These are phyloP conservation scores for Anastatica hierochuntica DNA, from an alignment of 345 rosid species.

Conservation along the genomic window DNA sequence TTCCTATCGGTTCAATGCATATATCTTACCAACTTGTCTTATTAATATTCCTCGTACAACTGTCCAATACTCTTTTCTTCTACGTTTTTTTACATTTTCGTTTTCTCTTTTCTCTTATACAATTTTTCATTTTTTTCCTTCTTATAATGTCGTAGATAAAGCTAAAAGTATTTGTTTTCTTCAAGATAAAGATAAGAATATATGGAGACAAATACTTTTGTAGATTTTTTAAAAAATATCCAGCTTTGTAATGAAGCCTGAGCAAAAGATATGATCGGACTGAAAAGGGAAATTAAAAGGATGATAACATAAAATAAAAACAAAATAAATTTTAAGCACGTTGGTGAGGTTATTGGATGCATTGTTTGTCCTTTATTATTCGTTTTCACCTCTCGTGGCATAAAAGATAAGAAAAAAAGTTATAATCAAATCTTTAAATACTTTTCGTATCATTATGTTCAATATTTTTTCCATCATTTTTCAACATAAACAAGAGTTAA, in stretches of 20 bases:
- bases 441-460: too few species aligned
- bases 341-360: slow-evolving; percentile 11
- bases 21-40: slow-evolving; percentile 19
- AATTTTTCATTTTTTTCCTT: not conserved
- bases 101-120: not conserved
- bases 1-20: slow-evolving; percentile 24
- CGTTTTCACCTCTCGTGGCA: slow-evolving; percentile 6
- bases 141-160: not conserved
- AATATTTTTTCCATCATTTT: too few species aligned
- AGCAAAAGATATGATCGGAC: slow-evolving; percentile 16
- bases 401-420: not conserved
- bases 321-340: slow-evolving; percentile 13
- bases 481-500: not conserved
- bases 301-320: slow-evolving; percentile 2
- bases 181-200: slow-evolving; percentile 9
- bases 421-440: not conserved
- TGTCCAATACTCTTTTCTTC: slow-evolving; percentile 17
- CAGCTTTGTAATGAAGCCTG: slow-evolving; percentile 8
- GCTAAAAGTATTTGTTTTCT: not conserved
- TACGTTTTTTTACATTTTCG: slow-evolving; percentile 5
- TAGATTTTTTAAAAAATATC: not conserved
- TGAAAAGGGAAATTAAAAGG: not conserved
- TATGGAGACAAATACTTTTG: slow-evolving; percentile 6
- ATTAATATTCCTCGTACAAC: slow-evolving; percentile 29
- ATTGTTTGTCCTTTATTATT: slow-evolving; percentile 14